These are phyloP conservation scores for Fremontodendron californicum DNA, from an alignment of 345 rosid genomes.

Conservation along the genomic window DNA sequence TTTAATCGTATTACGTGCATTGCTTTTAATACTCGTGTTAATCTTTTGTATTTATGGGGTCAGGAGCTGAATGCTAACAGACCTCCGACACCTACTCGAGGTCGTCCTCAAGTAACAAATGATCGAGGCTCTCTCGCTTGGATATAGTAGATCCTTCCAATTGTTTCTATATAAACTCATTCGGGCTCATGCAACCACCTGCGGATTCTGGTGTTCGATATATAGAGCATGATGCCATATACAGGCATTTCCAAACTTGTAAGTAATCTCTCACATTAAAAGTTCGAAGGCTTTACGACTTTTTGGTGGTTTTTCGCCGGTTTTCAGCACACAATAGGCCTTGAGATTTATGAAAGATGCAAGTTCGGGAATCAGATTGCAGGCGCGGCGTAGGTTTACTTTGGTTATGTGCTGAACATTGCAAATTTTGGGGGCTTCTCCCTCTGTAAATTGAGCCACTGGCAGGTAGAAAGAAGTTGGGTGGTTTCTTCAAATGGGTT, in stretches of 20 bases:
- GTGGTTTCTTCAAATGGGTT: too few species aligned
- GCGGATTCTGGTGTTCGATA: slow-evolving; percentile 38
- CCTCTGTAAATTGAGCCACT: slow-evolving; percentile 51
- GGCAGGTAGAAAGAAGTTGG: slow-evolving; percentile 28
- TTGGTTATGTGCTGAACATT: slow-evolving; percentile 14
- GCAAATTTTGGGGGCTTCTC: slow-evolving; percentile 25
- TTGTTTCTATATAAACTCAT: slow-evolving; percentile 25
- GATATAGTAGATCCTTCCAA: slow-evolving; percentile 43
- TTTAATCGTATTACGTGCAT: neutral
- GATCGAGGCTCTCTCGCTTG: slow-evolving; percentile 93
- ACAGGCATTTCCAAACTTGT: slow-evolving; percentile 27
- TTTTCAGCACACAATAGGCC: slow-evolving; percentile 26
- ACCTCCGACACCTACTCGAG: slow-evolving; percentile 95
- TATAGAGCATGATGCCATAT: slow-evolving; percentile 41
- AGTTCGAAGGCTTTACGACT: slow-evolving; percentile 32
- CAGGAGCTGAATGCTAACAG: slow-evolving; percentile 96
- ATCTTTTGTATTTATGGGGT: neutral
- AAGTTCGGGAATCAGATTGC: slow-evolving; percentile 32
- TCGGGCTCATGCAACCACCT: slow-evolving; percentile 37
- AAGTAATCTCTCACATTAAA: slow-evolving; percentile 22
- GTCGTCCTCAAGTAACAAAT: slow-evolving; percentile 78
- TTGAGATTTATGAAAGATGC: slow-evolving; percentile 25
- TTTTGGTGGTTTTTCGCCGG: slow-evolving; percentile 1
- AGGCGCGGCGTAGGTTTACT: too few species aligned
- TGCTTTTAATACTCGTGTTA: neutral